Evolutionary conservation across 78 protist species (phyloP).

Genomic region (Tieghemostelium lacteum): DNA sequence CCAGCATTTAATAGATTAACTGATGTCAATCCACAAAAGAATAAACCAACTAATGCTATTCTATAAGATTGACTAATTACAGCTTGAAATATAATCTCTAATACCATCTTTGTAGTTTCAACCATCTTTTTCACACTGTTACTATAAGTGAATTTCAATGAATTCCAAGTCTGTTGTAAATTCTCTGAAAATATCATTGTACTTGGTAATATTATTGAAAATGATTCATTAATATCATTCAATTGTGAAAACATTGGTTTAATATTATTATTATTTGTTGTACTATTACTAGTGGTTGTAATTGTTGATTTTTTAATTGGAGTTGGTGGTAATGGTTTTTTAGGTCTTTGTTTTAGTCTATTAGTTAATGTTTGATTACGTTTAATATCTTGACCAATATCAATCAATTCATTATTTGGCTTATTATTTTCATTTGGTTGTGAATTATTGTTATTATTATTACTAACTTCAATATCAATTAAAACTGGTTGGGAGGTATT

Average conservation of each 20-base stretch:
- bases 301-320: background rate
- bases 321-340: background rate
- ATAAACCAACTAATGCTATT: constrained; percentile 63
- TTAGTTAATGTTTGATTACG: too few relatives aligned
- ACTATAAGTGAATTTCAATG: background rate
- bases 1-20: constrained; percentile 55
- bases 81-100: background rate
- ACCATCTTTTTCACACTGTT: background rate
- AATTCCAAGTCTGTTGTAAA: background rate
- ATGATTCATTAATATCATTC: background rate
- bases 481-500: background rate
- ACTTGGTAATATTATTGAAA: constrained; percentile 20
- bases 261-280: background rate
- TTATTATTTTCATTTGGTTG: too few relatives aligned
- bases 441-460: background rate
- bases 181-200: background rate
- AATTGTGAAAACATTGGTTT: constrained; percentile 13
- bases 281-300: background rate
- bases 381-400: too few relatives aligned
- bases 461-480: background rate
- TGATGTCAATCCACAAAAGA: constrained; percentile 50
- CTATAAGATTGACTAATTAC: constrained; percentile 57
- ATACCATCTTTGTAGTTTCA: background rate
- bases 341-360: too few relatives aligned
- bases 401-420: too few relatives aligned